These are phyloP conservation scores for Sesbania bispinosa DNA, from an alignment of 306 rosid genomes.

Conservation along the genomic window DNA sequence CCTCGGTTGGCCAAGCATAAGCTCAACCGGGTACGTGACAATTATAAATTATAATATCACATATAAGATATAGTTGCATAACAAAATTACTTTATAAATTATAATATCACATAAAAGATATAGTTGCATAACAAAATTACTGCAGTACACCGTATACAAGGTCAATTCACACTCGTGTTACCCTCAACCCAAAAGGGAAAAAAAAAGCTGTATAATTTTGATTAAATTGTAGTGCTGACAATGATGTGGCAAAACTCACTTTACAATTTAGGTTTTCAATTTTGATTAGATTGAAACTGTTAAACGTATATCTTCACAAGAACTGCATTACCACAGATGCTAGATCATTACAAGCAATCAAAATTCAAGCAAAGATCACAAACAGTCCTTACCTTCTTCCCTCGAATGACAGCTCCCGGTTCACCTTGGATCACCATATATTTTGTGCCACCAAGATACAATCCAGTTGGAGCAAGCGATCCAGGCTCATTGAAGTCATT, in stretches of 20 bases:
- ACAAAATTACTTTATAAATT: background rate
- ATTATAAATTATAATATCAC: background rate
- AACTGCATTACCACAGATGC: background rate
- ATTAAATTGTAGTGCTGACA: background rate
- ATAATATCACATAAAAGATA: background rate
- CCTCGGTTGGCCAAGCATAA: too few species aligned
- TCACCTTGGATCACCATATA: conserved; percentile 96
- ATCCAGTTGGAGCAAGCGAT: conserved; percentile 79
- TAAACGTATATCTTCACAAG: background rate
- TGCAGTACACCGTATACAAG: background rate
- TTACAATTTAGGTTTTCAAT: background rate
- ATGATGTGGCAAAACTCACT: background rate
- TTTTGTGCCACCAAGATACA: conserved; percentile 73
- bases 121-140: too few species aligned
- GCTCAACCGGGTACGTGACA: too few species aligned
- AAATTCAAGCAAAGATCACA: background rate
- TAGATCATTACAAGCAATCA: background rate
- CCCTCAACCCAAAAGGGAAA: background rate
- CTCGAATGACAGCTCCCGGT: conserved; percentile 73
- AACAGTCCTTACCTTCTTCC: conserved; percentile 64
- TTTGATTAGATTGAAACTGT: background rate
- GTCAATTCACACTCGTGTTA: background rate
- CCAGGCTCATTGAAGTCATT: conserved; percentile 79
- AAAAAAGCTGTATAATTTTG: background rate
- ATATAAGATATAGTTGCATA: background rate